Percentiles rank a stretch among this genome's conserved stretches.
These are phyloP conservation scores for Murraya koenigii DNA, from an alignment of 345 rosid genomes.

Conservation along the genomic window DNA sequence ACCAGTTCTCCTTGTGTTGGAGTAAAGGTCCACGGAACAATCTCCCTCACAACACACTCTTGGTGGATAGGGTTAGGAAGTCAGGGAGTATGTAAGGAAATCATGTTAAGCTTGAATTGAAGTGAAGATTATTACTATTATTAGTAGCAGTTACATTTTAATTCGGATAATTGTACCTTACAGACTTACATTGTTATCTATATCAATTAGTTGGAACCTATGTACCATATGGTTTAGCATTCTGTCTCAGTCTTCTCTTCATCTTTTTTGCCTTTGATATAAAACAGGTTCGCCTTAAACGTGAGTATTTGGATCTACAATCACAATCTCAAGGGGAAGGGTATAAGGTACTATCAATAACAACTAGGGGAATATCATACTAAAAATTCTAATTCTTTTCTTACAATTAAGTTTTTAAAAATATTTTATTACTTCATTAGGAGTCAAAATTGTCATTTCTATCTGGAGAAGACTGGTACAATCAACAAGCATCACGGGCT, in stretches of 20 bases:
- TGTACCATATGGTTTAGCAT: background rate
- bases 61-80: background rate
- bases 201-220: background rate
- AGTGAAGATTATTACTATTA: background rate
- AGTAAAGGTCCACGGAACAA: background rate
- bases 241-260: background rate
- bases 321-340: conserved; percentile 32
- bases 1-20: background rate
- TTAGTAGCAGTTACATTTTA: background rate
- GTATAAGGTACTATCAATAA: conserved; percentile 40
- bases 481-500: conserved; percentile 89
- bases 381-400: conserved; percentile 5
- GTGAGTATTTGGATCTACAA: conserved; percentile 77
- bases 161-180: background rate
- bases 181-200: background rate
- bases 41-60: background rate
- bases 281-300: conserved; percentile 81
- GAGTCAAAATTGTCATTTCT: conserved; percentile 39
- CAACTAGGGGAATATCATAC: conserved; percentile 18
- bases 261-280: background rate
- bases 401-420: background rate
- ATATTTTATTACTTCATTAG: conserved; percentile 18
- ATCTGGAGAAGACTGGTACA: conserved; percentile 85
- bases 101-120: background rate
- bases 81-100: background rate